Percentiles rank a stretch among this genome's conserved stretches.
phyloP scores from a whole-genome alignment of 2,329 filamentous ascomycete species.

The Hymenoscyphus repandus region DNA sequence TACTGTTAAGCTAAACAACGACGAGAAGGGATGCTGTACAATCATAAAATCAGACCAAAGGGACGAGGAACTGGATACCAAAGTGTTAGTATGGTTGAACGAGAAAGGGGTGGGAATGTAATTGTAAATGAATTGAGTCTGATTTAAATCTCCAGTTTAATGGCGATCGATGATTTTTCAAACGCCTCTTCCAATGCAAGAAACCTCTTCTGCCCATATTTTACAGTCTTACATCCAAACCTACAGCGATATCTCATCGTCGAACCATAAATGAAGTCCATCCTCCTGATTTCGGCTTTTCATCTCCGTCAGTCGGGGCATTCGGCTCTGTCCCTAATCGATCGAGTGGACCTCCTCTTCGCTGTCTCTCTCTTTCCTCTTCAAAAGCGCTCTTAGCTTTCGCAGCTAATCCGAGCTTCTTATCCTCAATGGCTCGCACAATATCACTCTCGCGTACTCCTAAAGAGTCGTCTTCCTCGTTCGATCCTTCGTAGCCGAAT shows the following conservation, averaged over 20 bases:
- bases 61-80: not conserved
- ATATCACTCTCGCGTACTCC: slow-evolving; percentile 24
- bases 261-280: slow-evolving; percentile 22
- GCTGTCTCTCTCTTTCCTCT: slow-evolving; percentile 28
- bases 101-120: not conserved
- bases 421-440: slow-evolving; percentile 26
- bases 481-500: slow-evolving; percentile 21
- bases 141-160: slow-evolving; percentile 1
- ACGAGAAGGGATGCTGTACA: too few species aligned
- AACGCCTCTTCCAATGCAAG: slow-evolving; percentile 11
- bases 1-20: not conserved
- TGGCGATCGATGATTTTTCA: not conserved
- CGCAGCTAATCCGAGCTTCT: slow-evolving; percentile 20
- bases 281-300: slow-evolving; percentile 12
- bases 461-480: slow-evolving; percentile 20
- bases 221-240: slow-evolving; percentile 13
- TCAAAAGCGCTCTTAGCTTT: slow-evolving; percentile 28
- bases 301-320: not conserved
- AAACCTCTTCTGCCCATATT: slow-evolving; percentile 10
- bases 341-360: slow-evolving; percentile 26
- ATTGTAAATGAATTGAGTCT: slow-evolving; percentile 1
- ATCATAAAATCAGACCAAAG: not conserved
- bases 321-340: slow-evolving; percentile 21
- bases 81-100: slow-evolving; percentile 2
- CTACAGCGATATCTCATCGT: slow-evolving; percentile 9